Base-by-base conservation (phyloP, 768 basidiomycete genomes). In the Leccinum fibrillosum region DNA sequence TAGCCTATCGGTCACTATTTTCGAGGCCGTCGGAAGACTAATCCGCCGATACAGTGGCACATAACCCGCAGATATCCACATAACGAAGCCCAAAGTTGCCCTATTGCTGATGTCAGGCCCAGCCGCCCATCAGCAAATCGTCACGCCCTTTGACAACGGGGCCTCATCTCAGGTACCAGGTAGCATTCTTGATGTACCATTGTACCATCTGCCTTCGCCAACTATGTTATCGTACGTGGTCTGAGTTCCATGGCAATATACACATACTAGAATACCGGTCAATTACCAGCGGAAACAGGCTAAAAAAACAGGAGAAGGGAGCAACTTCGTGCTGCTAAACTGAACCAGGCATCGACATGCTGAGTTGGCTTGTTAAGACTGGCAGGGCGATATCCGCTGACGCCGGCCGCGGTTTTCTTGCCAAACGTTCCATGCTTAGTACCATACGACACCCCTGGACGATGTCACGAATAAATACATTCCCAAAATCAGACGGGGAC, bases 391-490 rank as follows among this genome's bases (percentile, higher is more conserved):
- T 10, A 21, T 47, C 48, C 7, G 5, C 13, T 5, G 32, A 7
- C 42, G 42, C 19, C 2, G 9, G n/a, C 17, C 17, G 26, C 25
- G 55, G 28, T 30, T 9, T 49, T 39, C 56, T 57, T 28, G 62
- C 56, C 12, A 72, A 60, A n/a, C 59, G 52, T 28, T 66, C 67
- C 64, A 65, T 69, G 39, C 60, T 63, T 3, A 65, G 25, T 45
- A 73, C 60, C 54, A 69, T 49, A n/a, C 48, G 57, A 55, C 71
- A 71, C 4, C 67, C 71, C 69, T 71, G 34, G 26, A 35, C 1
- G 28, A 42, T 2, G 25, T 45, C 13, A 34, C 30, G 21, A 55
- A 17, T 12, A 19, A 45, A 12, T 26, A 1, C 11, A 19, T 39
- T 45, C 17, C 13, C 6, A 25, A 34, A 53, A 42, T 9, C 2